Base-by-base conservation (phyloP, 257 asterid genomes). In the Solanum bukasovii region DNA sequence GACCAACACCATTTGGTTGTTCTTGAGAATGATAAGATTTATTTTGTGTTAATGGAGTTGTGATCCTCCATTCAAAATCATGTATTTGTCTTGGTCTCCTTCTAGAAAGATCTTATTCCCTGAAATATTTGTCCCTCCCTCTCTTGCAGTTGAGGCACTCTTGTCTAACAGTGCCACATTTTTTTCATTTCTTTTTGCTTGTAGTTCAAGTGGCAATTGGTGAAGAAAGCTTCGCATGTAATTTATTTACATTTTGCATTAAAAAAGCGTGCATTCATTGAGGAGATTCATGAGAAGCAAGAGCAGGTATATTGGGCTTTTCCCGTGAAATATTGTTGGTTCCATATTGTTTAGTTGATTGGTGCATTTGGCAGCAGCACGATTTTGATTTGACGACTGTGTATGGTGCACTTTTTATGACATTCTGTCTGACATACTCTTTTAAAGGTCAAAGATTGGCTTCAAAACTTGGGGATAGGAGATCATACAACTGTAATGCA, bases 231-330 rank as follows among this genome's bases (percentile, higher is more conserved):
- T 87, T 90, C 99, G 0, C 96, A 96, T 91, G 97, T 93, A 46
- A 93, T 96, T 89, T 94, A 88, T 88, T 87, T 96, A 87, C 98
- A 96, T 92, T 96, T 96, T 89, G 96, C 97, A 85, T 87, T 96
- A 91, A 95, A 95, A 95, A 95, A 91, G 91, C 93, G 98, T 46
- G 94, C 95, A 88, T 93, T 96, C 92, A 91, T 96, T 86, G 96
- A 94, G 94, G 98, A 95, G 93, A 94, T 96, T 56, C 98, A 96
- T 37, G 99, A 95, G 92, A 96, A 96, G 93, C 99, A 96, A 90
- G 99, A 95, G 89, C 99, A 96, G 99, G 98, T 96, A 92, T 87
- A 49, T 78, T 87, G 84, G 46, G 21, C 27, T 88, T 88, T 61
- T 61, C 27, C 65, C 3, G 9, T 63, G 49, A 34, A 67, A 59